Conservation (phyloP, 75 land plant genomes). For the Selaginella tamariscina region DNA sequence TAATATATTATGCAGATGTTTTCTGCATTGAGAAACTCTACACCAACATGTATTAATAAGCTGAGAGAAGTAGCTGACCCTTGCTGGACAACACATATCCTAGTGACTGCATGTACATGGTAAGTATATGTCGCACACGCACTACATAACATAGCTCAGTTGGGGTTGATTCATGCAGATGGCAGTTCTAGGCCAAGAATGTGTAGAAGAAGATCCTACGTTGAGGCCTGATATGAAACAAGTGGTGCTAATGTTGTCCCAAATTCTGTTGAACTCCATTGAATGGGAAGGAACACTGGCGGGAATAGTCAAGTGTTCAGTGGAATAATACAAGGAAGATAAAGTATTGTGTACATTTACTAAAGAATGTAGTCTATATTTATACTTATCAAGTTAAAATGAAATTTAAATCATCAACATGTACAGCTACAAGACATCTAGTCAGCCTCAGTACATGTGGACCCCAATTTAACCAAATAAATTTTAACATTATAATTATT, state of each 20-base stretch:
- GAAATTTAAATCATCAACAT: too few relatives aligned
- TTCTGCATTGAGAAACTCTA: conserved; percentile 37
- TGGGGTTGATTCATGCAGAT: conserved; percentile 23
- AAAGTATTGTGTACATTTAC: too few relatives aligned
- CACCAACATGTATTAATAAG: conserved; percentile 40
- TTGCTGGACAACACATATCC: conserved; percentile 59
- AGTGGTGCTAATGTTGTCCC: conserved; percentile 57
- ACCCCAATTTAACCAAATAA: too few relatives aligned
- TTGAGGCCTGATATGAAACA: conserved; percentile 80
- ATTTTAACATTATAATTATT: too few relatives aligned
- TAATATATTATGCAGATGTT: conserved; percentile 41
- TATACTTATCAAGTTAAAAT: too few relatives aligned
- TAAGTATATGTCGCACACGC: conserved; percentile 9
- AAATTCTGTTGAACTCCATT: conserved; percentile 55
- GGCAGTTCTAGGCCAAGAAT: conserved; percentile 69
- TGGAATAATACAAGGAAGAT: conserved; percentile 84
- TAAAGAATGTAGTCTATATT: too few relatives aligned
- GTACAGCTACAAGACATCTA: too few relatives aligned
- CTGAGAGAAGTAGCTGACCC: conserved; percentile 52
- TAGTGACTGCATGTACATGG: conserved; percentile 62
- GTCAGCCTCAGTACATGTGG: too few relatives aligned
- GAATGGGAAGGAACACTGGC: conserved; percentile 88
- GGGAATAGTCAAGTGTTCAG: conserved; percentile 86
- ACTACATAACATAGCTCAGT: not conserved
- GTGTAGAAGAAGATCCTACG: conserved; percentile 72